A percentile compares a stretch with the other conserved stretches of the same genome.
Evolutionary conservation across 1,284 basidiomycete genomes (phyloP).

Genomic region (Tetrapyrgos nigripes): DNA sequence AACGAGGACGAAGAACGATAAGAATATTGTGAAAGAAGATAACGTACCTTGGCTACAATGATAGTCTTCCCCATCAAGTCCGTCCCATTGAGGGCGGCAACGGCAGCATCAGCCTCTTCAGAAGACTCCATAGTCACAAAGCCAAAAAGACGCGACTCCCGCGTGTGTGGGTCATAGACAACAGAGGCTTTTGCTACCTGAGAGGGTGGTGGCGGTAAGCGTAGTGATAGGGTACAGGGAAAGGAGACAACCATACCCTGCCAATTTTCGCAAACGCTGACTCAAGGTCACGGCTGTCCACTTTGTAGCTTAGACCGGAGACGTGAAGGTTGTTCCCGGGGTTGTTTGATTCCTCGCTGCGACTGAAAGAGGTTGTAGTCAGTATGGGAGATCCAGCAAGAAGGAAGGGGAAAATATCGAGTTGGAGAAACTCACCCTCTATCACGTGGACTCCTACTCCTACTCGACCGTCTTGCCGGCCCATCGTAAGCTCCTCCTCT

Average conservation of each 20-base stretch:
- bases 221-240: constrained; percentile 2
- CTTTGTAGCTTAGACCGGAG: constrained; percentile 81
- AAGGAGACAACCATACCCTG: constrained; percentile 59
- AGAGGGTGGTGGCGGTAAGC: constrained; percentile 1
- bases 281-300: constrained; percentile 90
- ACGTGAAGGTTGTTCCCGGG: constrained; percentile 98
- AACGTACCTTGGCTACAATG: constrained; percentile 83
- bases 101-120: constrained; percentile 91
- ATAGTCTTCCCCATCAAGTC: constrained; percentile 88
- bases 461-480: constrained; percentile 63
- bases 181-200: constrained; percentile 90
- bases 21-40: background rate
- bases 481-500: constrained; percentile 52
- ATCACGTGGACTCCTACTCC: constrained; percentile 74
- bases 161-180: constrained; percentile 97
- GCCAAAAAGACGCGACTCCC: constrained; percentile 96
- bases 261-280: constrained; percentile 90
- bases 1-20: constrained; percentile 10
- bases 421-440: constrained; percentile 52
- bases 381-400: constrained; percentile 11
- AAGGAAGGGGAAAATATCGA: background rate
- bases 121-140: constrained; percentile 94
- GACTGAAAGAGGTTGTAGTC: too few relatives aligned
- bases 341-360: constrained; percentile 59
- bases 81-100: constrained; percentile 82